A percentile compares a stretch with the other conserved stretches of the same genome.
Evolutionary conservation across 2,329 filamentous ascomycete species (phyloP).

Genomic region (Pseudocercospora cruenta): DNA sequence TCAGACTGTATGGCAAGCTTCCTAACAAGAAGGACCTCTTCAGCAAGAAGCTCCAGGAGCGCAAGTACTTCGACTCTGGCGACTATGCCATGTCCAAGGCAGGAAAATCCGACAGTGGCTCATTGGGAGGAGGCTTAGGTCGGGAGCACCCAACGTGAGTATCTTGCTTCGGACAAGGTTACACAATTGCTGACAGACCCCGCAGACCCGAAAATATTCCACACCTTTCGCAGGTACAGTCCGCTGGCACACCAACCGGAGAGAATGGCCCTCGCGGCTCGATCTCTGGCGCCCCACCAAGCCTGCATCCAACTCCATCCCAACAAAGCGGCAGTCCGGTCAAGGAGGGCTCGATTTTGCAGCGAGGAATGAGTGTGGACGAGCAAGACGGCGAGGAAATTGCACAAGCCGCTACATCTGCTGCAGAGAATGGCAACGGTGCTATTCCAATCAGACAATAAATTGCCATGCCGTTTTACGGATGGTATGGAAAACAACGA

Average conservation of each 20-base stretch:
- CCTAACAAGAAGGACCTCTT: slow-evolving; percentile 95
- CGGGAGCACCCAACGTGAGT: slow-evolving; percentile 82
- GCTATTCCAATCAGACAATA: slow-evolving; percentile 1
- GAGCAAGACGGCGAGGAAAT: slow-evolving; percentile 53
- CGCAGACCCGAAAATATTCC: slow-evolving; percentile 43
- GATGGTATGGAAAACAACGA: not conserved
- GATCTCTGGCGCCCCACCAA: slow-evolving; percentile 31
- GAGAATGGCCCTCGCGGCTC: slow-evolving; percentile 27
- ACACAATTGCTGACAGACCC: slow-evolving; percentile 14
- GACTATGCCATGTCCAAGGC: slow-evolving; percentile 96
- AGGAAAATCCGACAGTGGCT: slow-evolving; percentile 88
- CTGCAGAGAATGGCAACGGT: slow-evolving; percentile 1
- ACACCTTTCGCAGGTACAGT: slow-evolving; percentile 39
- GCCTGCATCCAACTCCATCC: slow-evolving; percentile 47
- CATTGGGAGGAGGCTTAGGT: slow-evolving; percentile 79
- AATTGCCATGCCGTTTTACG: not conserved
- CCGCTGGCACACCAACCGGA: slow-evolving; percentile 21
- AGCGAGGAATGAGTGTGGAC: slow-evolving; percentile 75
- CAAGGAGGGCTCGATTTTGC: slow-evolving; percentile 86
- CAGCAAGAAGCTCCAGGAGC: slow-evolving; percentile 98
- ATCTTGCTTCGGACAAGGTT: slow-evolving; percentile 33
- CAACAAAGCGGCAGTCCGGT: slow-evolving; percentile 72
- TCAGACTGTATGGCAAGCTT: slow-evolving; percentile 96
- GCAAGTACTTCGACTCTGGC: slow-evolving; percentile 96
- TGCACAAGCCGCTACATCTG: not conserved